Evolutionary conservation across 768 basidiomycete genomes (phyloP), one percentile per base, ranked within the genome.

Genomic region (Boletus huronensis): DNA sequence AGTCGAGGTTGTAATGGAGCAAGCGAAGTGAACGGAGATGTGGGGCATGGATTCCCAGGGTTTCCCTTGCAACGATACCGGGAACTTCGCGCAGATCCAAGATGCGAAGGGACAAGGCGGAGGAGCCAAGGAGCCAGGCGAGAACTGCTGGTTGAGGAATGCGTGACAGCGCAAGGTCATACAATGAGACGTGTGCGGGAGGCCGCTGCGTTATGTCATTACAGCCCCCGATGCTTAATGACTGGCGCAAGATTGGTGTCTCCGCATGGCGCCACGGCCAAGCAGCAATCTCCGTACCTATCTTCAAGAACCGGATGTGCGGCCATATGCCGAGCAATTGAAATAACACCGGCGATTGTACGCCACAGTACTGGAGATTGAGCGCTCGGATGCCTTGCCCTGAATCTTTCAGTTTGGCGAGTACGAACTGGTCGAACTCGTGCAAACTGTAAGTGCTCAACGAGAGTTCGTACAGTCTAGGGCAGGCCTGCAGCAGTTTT

Each of bases 11-110:
- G 61, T 71, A 74, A 25, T 69, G 68, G 58, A 74, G 69, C 7
- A 79, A 53, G 40, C 77, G 74, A 42, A 80, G 67, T 2, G 79
- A 79, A 14, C 73, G 71, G n/a, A 80, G 65, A n/a, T 58, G 54
- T 8, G 69, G 64, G 5, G 71, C 69, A 44, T 73, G 69, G 0
- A 23, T 42, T 9, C 54, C 54, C n/a, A 80, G 62, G 5, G 68
- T 52, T 3, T 58, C 38, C 28, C 67, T 48, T 34, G 68, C 61
- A 4, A 48, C 50, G 4, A 42, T 31, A 10, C 73, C 69, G 0
- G 75, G 74, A 1, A 58, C 44, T 50, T 77, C 77, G 9, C 73
- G 70, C 14, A 78, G 61, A 39, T 77, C 76, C 3, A 78, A 59
- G 54, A 79, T 72, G 21, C 68, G 72, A 13, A 80, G 69, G 39